phyloP scores from a whole-genome alignment of 164 flowering plant species.

The Paratinospora sagittata region DNA sequence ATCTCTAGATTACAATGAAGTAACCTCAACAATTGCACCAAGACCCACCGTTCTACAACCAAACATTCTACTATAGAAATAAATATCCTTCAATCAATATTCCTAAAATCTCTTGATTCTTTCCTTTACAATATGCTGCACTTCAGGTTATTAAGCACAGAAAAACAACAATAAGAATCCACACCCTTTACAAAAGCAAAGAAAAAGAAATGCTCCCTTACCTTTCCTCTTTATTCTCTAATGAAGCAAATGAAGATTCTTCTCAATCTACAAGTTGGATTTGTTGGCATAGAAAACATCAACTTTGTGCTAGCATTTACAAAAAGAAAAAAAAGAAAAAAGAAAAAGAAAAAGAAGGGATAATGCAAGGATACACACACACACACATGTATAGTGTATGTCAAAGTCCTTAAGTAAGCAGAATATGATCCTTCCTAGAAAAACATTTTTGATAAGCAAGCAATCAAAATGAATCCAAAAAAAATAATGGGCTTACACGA shows the following conservation, averaged over 20 bases:
- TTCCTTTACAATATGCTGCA: not conserved
- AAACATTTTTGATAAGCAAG: not conserved
- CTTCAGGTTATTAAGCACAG: not conserved
- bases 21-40: no score
- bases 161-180: not conserved
- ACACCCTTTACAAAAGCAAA: not conserved
- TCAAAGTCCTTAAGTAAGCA: not conserved
- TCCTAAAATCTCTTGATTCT: not conserved
- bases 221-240: conserved; percentile 6
- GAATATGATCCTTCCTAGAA: conserved; percentile 9
- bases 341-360: no score
- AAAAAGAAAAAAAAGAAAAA: no score
- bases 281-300: not conserved
- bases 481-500: not conserved
- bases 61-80: no score
- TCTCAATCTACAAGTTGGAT: not conserved
- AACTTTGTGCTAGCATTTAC: not conserved
- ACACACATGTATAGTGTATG: no score
- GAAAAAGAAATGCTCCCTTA: not conserved
- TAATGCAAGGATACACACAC: not conserved
- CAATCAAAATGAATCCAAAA: not conserved
- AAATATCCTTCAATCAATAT: no score
- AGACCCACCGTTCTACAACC: no score
- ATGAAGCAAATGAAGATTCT: conserved; percentile 4
- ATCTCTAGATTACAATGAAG: no score